Percentiles rank a stretch among this genome's conserved stretches.
Conservation (phyloP, 2,329 filamentous ascomycete genomes). For the Trichoderma atrobrunneum region DNA sequence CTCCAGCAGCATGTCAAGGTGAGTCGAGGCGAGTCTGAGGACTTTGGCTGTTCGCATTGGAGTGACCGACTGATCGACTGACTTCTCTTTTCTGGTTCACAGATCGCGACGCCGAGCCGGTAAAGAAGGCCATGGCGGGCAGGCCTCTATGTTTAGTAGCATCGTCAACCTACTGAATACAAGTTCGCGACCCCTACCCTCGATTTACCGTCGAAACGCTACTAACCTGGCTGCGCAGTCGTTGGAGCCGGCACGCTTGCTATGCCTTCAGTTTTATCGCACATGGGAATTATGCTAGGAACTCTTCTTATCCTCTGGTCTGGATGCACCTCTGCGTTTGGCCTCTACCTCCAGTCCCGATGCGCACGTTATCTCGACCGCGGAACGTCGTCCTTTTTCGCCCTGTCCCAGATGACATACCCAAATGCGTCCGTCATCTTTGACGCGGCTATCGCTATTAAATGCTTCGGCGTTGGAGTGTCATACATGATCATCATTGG, state of each 20-base stretch:
- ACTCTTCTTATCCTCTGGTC: constrained; percentile 87
- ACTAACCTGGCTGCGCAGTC: constrained; percentile 50
- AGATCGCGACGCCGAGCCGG: constrained; percentile 61
- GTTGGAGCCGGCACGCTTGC: constrained; percentile 91
- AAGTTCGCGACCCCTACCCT: constrained; percentile 53
- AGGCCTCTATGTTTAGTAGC: constrained; percentile 86
- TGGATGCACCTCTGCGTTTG: constrained; percentile 82
- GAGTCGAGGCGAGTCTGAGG: neutral
- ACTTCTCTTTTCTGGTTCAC: constrained; percentile 12
- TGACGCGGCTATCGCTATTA: constrained; percentile 92
- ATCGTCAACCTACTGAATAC: constrained; percentile 96
- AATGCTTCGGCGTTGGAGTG: constrained; percentile 96
- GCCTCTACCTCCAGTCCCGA: constrained; percentile 88
- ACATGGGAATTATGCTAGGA: constrained; percentile 90
- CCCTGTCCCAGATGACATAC: constrained; percentile 94
- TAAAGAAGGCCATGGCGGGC: constrained; percentile 69
- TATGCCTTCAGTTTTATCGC: constrained; percentile 91
- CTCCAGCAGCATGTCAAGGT: constrained; percentile 52
- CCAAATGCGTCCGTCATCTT: constrained; percentile 94
- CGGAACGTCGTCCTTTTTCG: constrained; percentile 87
- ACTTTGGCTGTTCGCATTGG: neutral
- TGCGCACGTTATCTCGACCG: constrained; percentile 92
- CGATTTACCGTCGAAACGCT: constrained; percentile 19
- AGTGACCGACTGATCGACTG: neutral
- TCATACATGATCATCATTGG: constrained; percentile 99